Percentiles rank a stretch among this genome's conserved stretches.
These are phyloP conservation scores for Prosopis cineraria DNA, from an alignment of 306 rosid genomes.

Conservation along the genomic window DNA sequence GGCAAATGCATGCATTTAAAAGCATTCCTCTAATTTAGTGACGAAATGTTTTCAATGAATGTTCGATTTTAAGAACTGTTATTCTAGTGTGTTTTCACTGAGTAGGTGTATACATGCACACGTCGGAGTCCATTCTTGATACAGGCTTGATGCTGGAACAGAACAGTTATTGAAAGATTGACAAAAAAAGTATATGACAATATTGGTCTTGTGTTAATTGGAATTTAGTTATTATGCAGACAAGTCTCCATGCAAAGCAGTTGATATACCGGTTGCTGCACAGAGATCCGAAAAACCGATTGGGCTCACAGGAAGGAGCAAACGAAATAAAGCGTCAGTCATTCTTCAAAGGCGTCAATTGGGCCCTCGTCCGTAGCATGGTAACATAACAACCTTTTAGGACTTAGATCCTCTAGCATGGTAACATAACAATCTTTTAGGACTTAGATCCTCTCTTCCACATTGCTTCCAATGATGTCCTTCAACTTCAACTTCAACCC, in stretches of 20 bases:
- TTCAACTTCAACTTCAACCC: not conserved
- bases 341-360: conserved; percentile 77
- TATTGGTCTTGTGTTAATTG: conserved; percentile 11
- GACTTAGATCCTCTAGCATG: conserved; percentile 50
- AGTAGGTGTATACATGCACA: not conserved
- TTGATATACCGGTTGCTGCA: conserved; percentile 76
- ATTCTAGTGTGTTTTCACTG: not conserved
- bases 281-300: conserved; percentile 79
- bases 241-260: conserved; percentile 73
- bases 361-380: conserved; percentile 93
- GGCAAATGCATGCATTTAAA: not conserved
- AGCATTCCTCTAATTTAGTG: not conserved
- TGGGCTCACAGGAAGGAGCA: conserved; percentile 88
- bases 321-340: conserved; percentile 81
- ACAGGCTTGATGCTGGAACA: not conserved
- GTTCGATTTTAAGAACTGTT: not conserved
- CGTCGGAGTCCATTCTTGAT: not conserved
- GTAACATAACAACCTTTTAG: no score
- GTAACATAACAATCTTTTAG: no score
- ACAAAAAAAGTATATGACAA: not conserved
- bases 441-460: not conserved
- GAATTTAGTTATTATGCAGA: conserved; percentile 53
- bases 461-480: not conserved
- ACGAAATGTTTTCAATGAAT: not conserved
- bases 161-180: not conserved